Base-by-base conservation (phyloP, 345 rosid genomes). In the Linum tenue region DNA sequence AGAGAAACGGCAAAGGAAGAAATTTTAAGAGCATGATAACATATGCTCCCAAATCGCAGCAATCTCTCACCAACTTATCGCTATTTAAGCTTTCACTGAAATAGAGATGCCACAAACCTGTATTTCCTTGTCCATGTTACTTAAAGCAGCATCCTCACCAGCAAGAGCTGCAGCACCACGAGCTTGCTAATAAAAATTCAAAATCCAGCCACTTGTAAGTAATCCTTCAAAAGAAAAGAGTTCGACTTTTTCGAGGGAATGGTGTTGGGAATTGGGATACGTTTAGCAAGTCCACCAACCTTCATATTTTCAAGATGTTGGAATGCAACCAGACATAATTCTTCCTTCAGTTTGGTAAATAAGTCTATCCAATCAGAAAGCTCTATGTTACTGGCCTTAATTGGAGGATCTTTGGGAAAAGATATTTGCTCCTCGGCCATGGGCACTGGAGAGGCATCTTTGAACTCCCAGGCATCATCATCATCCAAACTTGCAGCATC, bases 391-490 rank as follows among this genome's bases (percentile, higher is more conserved):
- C 69, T 74, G 39, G 71, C 72, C 62, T 57, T 50, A 35, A 63
- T 74, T 56, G 74, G 55, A 67, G 66, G 70, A 48, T 67, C 63
- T 67, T 83, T 78, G 57, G 62, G 44, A 60, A 35, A 39, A 50
- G 67, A 70, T 17, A 56, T 70, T 61, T 57, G 75, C 59, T 68
- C 75, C 76, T 68, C 72, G 68, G 48, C 68, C 65, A 38, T 44
- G 41, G 73, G 63, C 70, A 74, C 82, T 48, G 73, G 59, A 64
- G 71, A 63, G 10, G 84, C 81, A 77, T 43, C 81, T 78, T 81
- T 80, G 81, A 82, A 86, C 65, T 88, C 90, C 97, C 97, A 94
- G 41, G 86, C 73, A 75, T 81, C 80, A 74, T 81, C 80, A 74
- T 81, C 90, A 69, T 82, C 83, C 75, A 79, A 80, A 76, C 82